A percentile compares a stretch with the other conserved stretches of the same genome.
Evolutionary conservation across 768 basidiomycete species (phyloP).

Genomic region (Ramaria rubella): DNA sequence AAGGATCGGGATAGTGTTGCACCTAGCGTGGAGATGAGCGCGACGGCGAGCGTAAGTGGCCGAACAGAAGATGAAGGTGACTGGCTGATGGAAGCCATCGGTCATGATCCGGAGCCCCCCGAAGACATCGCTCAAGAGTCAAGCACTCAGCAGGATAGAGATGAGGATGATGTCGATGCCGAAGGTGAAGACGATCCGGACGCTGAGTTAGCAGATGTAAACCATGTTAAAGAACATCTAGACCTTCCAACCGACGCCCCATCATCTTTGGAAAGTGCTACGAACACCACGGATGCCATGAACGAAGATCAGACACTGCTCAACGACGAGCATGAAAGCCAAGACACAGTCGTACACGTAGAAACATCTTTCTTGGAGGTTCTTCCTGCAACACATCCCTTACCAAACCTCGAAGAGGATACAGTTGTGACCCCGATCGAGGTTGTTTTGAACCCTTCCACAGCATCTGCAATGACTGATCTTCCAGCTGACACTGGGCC

Average conservation of each 20-base stretch:
- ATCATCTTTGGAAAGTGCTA: background rate
- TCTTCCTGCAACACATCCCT: background rate
- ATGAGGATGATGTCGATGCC: constrained; percentile 47
- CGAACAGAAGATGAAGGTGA: constrained; percentile 62
- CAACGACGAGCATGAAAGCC: background rate
- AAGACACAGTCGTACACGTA: background rate
- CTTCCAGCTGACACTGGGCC: background rate
- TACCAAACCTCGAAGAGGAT: background rate
- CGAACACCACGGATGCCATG: background rate
- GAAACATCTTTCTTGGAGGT: background rate
- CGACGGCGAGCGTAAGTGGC: constrained; percentile 5
- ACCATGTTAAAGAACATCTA: constrained; percentile 7
- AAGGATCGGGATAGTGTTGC: constrained; percentile 55
- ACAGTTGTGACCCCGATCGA: background rate
- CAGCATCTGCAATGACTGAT: background rate
- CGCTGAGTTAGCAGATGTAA: background rate
- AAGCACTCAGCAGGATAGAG: constrained; percentile 27
- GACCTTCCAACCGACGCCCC: background rate
- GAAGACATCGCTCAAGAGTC: constrained; percentile 29
- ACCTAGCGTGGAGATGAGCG: constrained; percentile 43
- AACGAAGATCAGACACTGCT: background rate
- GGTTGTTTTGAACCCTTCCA: background rate
- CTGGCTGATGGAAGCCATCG: constrained; percentile 87
- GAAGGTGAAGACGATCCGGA: constrained; percentile 18
- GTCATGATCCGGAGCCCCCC: constrained; percentile 59